Evolutionary conservation across 495 filamentous ascomycete genomes (phyloP).

Genomic region (Cetradonia linearis): DNA sequence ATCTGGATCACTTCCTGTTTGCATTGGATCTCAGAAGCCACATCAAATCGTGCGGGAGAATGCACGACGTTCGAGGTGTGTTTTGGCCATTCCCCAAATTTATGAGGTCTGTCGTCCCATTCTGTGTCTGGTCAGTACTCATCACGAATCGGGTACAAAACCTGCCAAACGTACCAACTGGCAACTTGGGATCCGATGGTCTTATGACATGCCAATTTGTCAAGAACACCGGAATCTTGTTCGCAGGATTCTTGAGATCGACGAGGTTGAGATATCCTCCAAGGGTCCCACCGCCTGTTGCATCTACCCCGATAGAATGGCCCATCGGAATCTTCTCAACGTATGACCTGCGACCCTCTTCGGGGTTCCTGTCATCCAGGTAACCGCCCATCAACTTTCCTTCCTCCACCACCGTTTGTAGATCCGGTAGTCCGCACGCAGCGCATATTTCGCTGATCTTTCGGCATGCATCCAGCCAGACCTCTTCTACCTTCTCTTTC

Average conservation of each 20-base stretch:
- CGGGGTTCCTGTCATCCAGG: not conserved
- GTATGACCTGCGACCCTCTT: not conserved
- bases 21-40: not conserved
- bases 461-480: not conserved
- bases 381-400: not conserved
- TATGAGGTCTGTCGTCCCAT: not conserved
- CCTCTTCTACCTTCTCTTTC: not conserved
- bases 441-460: not conserved
- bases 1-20: too few relatives aligned
- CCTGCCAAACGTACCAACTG: not conserved
- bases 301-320: not conserved
- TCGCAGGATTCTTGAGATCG: not conserved
- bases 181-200: not conserved
- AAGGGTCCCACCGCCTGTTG: not conserved
- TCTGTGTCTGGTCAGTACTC: not conserved
- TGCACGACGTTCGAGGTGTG: not conserved
- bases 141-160: not conserved
- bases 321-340: not conserved
- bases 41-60: not conserved
- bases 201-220: not conserved
- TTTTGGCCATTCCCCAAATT: not conserved
- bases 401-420: not conserved
- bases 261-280: not conserved
- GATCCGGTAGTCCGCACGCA: not conserved
- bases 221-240: not conserved